Evolutionary conservation across 306 rosid genomes (phyloP), one percentile per base, ranked within the genome.

Genomic region (Gleditsia sinensis): DNA sequence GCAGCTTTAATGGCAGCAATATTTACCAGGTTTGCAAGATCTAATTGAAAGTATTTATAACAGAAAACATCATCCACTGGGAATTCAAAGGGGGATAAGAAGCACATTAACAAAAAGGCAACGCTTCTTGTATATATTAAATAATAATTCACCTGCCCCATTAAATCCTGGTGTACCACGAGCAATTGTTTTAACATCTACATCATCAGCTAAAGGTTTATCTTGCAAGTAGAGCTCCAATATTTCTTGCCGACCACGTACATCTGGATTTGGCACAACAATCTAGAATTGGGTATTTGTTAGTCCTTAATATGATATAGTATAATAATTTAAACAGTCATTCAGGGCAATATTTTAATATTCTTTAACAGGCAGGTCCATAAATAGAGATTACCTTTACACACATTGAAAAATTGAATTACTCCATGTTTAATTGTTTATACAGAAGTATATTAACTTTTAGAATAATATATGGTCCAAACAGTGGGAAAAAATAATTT

Each of bases 1-100:
- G 99, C 99, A 76, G 99, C 99, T 86, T 92, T 94, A 67, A 94
- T 94, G 81, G 99, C 99, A 77, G 99, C 99, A 80, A 94, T 86
- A 42, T 94, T 94, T 49, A 94, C 99, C 86, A 94, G 83, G 92
- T 94, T 94, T 58, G 99, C 97, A 72, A 94, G 99, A 88, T 94
- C 99, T 94, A 78, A 75, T 63, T 64, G 23, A 62, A 55, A 71
- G 45, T 33, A 77, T 64, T 53, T 72, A 51, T 34, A 20, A 61
- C 36, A 23, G 45, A 59, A 21, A 71, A 46, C 51, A 78, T 64
- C 66, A 65, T 39, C 79, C 19, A 53, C n/a, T 9, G 55, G 72
- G 75, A 49, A 36, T 65, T n/a, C 56, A 4, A 61, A 20, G 46
- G 37, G 49, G 67, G 24, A 36, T 34, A 33, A 37, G 24, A 59